phyloP scores from a whole-genome alignment of 305 asterid species.

The Fraxinus latifolia region DNA sequence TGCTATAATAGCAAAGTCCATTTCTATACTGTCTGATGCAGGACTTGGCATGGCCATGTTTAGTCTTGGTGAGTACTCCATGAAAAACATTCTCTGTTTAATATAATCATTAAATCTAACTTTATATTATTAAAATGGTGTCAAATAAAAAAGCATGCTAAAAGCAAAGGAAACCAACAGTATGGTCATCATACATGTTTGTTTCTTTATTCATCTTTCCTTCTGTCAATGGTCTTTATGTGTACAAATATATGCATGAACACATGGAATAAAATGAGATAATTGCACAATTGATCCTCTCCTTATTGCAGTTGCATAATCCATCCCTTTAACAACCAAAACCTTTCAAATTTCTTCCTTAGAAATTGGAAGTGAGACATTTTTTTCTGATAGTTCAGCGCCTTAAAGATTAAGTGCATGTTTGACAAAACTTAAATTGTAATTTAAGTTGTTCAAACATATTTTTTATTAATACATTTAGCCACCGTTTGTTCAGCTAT shows the following conservation, averaged over 20 bases:
- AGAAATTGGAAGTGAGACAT: background rate
- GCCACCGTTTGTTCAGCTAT: background rate
- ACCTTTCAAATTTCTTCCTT: background rate
- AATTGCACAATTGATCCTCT: background rate
- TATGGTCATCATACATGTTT: slow-evolving; percentile 42
- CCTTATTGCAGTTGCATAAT: background rate
- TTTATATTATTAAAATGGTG: slow-evolving; percentile 13
- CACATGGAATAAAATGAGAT: background rate
- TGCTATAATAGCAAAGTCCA: slow-evolving; percentile 58
- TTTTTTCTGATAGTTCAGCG: background rate
- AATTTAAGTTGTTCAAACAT: background rate
- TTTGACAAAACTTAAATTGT: background rate
- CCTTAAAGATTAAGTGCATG: background rate
- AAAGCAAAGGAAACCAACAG: slow-evolving; percentile 21
- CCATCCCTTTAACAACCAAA: background rate
- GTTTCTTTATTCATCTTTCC: slow-evolving; percentile 25
- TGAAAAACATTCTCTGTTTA: background rate
- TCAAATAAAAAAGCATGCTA: slow-evolving; percentile 39
- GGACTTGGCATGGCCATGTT: slow-evolving; percentile 90
- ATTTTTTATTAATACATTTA: background rate
- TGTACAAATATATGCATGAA: background rate
- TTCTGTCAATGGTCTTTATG: background rate
- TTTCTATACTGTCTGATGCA: slow-evolving; percentile 75
- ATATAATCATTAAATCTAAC: slow-evolving; percentile 1
- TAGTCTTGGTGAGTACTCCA: slow-evolving; percentile 54